Conservation (phyloP, 495 filamentous ascomycete genomes). For the Penicillium parvum region DNA sequence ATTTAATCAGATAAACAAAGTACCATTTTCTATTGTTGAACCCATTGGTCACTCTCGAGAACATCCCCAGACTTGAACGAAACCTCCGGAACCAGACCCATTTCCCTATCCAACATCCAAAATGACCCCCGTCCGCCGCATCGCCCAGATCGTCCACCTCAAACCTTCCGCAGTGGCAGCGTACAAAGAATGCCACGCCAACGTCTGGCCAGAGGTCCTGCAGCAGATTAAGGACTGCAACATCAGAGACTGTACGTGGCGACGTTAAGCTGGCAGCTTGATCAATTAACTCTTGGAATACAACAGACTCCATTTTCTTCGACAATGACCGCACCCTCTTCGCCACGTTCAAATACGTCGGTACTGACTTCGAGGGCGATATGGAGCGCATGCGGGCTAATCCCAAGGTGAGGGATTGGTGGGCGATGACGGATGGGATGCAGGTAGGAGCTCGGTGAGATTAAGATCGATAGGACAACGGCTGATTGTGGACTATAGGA, state of each 20-base stretch:
- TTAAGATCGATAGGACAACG: too few species aligned
- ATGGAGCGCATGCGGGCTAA: constrained; percentile 69
- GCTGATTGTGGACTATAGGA: constrained; percentile 32
- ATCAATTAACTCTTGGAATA: background rate
- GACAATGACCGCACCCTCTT: constrained; percentile 61
- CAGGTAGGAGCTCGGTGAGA: too few species aligned
- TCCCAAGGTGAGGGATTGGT: constrained; percentile 70
- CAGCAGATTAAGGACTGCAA: constrained; percentile 68
- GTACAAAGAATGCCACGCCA: constrained; percentile 68
- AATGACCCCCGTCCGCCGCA: constrained; percentile 42
- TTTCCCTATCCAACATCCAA: background rate
- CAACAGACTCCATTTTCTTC: constrained; percentile 63
- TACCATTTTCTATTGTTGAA: too few species aligned
- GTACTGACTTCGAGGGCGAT: constrained; percentile 62
- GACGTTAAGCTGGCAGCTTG: background rate
- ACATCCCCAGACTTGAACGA: too few species aligned
- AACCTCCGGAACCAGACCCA: background rate
- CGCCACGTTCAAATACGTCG: constrained; percentile 70
- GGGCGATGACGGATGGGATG: constrained; percentile 70
- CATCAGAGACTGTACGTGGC: constrained; percentile 60
- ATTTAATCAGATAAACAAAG: background rate
- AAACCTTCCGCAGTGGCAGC: constrained; percentile 57
- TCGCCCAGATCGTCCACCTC: constrained; percentile 67
- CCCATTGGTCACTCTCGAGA: too few species aligned
- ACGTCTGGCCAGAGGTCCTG: constrained; percentile 71